Conservation (phyloP, 2,329 filamentous ascomycete genomes). For the Cladobotryum mycophilum region DNA sequence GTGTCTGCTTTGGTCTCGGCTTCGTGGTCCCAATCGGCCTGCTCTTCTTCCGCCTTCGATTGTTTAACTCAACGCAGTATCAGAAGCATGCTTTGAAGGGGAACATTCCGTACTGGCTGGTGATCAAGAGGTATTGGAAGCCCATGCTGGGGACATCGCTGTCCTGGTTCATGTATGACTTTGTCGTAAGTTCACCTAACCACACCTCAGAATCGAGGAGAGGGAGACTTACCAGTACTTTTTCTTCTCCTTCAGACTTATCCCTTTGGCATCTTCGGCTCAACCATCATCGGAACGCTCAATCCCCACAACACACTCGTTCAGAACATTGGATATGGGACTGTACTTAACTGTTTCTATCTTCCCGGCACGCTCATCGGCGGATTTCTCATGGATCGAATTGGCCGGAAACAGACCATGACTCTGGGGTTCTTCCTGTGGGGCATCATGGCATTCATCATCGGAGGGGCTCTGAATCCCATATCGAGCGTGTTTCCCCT, state of each 20-base stretch:
- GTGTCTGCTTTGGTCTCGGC: conserved; percentile 26
- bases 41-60: conserved; percentile 48
- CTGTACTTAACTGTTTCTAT: conserved; percentile 18
- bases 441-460: conserved; percentile 40
- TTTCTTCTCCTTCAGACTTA: no score
- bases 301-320: conserved; percentile 11
- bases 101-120: conserved; percentile 20
- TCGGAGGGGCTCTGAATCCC: conserved; percentile 40
- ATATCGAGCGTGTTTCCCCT: conserved; percentile 41
- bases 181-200: conserved; percentile 13
- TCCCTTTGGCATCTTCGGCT: conserved; percentile 20
- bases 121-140: conserved; percentile 33
- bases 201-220: neutral
- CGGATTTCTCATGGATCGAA: conserved; percentile 32
- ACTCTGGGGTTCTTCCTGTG: conserved; percentile 18
- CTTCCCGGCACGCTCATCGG: conserved; percentile 28
- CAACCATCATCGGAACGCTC: conserved; percentile 14
- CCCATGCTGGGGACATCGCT: conserved; percentile 44
- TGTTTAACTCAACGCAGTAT: conserved; percentile 42
- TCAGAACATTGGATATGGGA: conserved; percentile 19
- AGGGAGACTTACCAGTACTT: no score
- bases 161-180: conserved; percentile 41
- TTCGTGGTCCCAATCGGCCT: conserved; percentile 32
- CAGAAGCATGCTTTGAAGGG: conserved; percentile 21
- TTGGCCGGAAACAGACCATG: conserved; percentile 28